These are phyloP conservation scores for Globisporangium takayamanum DNA, from an alignment of 352 stramenopile genomes.

Conservation along the genomic window DNA sequence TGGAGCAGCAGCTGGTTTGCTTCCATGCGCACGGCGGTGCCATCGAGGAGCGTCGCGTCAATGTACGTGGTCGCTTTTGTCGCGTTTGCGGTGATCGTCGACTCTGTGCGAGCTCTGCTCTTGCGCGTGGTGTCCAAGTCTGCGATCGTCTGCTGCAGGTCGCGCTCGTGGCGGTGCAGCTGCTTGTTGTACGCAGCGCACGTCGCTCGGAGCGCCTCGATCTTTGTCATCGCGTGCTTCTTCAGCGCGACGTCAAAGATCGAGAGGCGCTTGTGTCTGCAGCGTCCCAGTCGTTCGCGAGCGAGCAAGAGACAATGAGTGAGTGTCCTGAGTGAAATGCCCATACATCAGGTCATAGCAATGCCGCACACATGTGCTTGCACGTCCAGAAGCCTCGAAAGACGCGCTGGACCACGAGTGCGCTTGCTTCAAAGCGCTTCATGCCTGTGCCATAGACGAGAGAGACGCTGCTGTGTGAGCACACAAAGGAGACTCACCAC, in stretches of 20 bases:
- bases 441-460: conserved; percentile 6
- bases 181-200: conserved; percentile 19
- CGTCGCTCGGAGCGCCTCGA: conserved; percentile 17
- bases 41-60: conserved; percentile 22
- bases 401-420: conserved; percentile 34
- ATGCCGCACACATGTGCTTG: conserved; percentile 15
- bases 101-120: conserved; percentile 17
- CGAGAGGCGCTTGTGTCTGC: conserved; percentile 5
- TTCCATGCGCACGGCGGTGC: conserved; percentile 25
- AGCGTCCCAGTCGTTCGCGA: too few species aligned
- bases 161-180: conserved; percentile 11
- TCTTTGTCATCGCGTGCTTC: conserved; percentile 15
- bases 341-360: too few species aligned
- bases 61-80: conserved; percentile 11
- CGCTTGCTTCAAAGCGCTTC: conserved; percentile 24
- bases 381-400: conserved; percentile 34
- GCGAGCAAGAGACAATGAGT: conserved; percentile 1
- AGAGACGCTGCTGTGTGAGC: too few species aligned
- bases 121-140: conserved; percentile 14
- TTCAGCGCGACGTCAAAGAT: conserved; percentile 8
- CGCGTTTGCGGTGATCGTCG: conserved; percentile 3
- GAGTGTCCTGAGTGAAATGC: not conserved
- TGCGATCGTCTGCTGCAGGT: conserved; percentile 12
- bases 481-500: too few species aligned
- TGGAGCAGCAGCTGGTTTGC: conserved; percentile 23